These are phyloP conservation scores for Hypholoma sublateritium DNA, from an alignment of 768 basidiomycete species.

Conservation along the genomic window DNA sequence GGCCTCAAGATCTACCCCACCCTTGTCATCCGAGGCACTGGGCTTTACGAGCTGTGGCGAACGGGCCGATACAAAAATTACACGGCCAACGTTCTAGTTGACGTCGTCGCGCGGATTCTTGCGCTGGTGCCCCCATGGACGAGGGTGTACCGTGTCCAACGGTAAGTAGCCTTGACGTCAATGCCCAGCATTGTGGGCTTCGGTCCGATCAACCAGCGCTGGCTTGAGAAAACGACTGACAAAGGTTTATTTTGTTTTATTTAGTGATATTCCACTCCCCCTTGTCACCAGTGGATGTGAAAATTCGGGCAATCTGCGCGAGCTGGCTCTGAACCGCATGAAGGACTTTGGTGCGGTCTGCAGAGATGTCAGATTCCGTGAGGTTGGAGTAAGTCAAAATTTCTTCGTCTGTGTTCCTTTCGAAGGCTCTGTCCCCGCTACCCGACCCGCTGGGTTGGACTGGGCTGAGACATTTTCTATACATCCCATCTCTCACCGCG, in stretches of 20 bases:
- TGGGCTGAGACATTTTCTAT: background rate
- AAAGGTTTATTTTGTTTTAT: slow-evolving; percentile 8
- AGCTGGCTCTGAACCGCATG: slow-evolving; percentile 95
- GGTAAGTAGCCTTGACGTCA: slow-evolving; percentile 42
- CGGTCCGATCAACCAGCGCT: slow-evolving; percentile 8
- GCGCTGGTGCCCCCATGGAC: slow-evolving; percentile 99
- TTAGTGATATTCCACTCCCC: slow-evolving; percentile 94
- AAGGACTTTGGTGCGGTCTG: slow-evolving; percentile 99
- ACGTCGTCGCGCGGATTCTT: slow-evolving; percentile 93
- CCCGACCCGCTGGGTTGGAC: background rate
- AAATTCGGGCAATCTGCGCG: slow-evolving; percentile 95
- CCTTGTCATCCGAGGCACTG: slow-evolving; percentile 95
- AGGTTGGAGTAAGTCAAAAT: slow-evolving; percentile 81
- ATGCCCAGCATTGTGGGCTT: background rate
- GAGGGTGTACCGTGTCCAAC: slow-evolving; percentile 94
- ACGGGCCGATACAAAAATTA: slow-evolving; percentile 99
- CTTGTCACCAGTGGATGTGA: slow-evolving; percentile 96
- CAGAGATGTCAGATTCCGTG: slow-evolving; percentile 94
- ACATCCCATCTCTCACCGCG: background rate
- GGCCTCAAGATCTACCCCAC: slow-evolving; percentile 99
- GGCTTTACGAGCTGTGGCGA: slow-evolving; percentile 93
- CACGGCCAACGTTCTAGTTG: slow-evolving; percentile 97
- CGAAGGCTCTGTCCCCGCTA: slow-evolving; percentile 1
- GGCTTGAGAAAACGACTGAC: slow-evolving; percentile 12
- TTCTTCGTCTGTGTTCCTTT: background rate